Conservation (phyloP, 2,329 filamentous ascomycete species). For the Scleromitrula shiraiana region DNA sequence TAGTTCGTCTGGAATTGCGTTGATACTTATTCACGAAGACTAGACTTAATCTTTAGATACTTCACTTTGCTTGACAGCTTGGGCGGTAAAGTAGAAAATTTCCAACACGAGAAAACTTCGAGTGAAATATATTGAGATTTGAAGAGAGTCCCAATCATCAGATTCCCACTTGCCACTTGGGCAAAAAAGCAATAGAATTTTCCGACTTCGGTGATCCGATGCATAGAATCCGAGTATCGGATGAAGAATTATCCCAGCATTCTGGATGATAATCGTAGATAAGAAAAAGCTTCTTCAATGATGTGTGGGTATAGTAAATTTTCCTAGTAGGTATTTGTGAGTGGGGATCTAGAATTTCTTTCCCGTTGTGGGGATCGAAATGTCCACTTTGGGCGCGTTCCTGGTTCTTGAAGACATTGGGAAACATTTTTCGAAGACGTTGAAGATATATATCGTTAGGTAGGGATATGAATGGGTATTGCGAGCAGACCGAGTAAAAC, state of each 20-base stretch:
- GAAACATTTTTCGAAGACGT: no score
- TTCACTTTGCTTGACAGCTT: background rate
- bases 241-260: background rate
- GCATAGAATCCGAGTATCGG: constrained; percentile 2
- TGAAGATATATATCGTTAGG: background rate
- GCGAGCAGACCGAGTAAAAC: background rate
- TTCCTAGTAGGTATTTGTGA: background rate
- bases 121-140: background rate
- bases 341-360: background rate
- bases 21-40: background rate
- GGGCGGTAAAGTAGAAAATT: no score
- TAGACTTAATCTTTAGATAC: background rate
- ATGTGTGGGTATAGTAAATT: background rate
- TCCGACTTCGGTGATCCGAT: background rate
- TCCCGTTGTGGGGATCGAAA: background rate
- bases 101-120: no score
- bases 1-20: no score
- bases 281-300: background rate
- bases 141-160: background rate
- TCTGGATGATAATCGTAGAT: background rate
- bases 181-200: background rate
- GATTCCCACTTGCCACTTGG: background rate
- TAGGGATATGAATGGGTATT: background rate
- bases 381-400: background rate
- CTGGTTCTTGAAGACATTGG: background rate